These are phyloP conservation scores for Paecilomyces fulvus DNA, from an alignment of 2,329 filamentous ascomycete species.

Conservation along the genomic window DNA sequence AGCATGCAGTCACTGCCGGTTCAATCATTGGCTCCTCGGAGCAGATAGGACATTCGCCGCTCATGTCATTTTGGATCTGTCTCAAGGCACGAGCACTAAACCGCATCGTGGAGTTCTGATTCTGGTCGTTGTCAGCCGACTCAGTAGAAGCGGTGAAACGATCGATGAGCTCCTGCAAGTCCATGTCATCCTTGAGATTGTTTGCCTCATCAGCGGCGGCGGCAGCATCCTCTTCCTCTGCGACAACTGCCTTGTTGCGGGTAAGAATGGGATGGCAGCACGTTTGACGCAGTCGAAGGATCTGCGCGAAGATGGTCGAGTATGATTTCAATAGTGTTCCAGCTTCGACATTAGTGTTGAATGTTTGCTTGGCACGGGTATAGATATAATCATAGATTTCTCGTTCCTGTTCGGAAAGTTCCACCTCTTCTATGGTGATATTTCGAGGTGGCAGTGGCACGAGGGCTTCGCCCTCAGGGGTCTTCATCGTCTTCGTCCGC, in stretches of 20 bases:
- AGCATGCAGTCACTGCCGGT: slow-evolving; percentile 89
- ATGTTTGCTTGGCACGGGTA: slow-evolving; percentile 70
- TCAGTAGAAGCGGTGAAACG: slow-evolving; percentile 67
- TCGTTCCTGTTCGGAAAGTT: slow-evolving; percentile 74
- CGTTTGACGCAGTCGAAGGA: slow-evolving; percentile 81
- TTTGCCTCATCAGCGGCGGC: slow-evolving; percentile 68
- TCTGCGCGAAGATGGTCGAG: slow-evolving; percentile 95
- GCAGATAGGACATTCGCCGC: slow-evolving; percentile 89
- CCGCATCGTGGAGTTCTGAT: slow-evolving; percentile 52
- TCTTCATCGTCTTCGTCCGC: slow-evolving; percentile 97
- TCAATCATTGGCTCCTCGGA: slow-evolving; percentile 93
- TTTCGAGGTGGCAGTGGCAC: slow-evolving; percentile 74
- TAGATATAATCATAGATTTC: slow-evolving; percentile 92
- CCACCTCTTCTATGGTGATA: slow-evolving; percentile 78
- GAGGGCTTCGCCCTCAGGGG: slow-evolving; percentile 70
- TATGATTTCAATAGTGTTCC: slow-evolving; percentile 93
- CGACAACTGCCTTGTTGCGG: slow-evolving; percentile 71
- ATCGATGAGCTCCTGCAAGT: slow-evolving; percentile 75
- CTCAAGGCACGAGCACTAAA: slow-evolving; percentile 83
- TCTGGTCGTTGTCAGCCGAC: slow-evolving; percentile 39
- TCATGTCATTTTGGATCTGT: slow-evolving; percentile 83
- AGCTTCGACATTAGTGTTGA: slow-evolving; percentile 78
- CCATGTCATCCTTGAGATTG: slow-evolving; percentile 90
- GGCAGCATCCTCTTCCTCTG: slow-evolving; percentile 78
- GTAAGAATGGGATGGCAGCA: slow-evolving; percentile 92